Base-by-base conservation (phyloP, 768 basidiomycete genomes). In the Boletus rufocinnamomeus region DNA sequence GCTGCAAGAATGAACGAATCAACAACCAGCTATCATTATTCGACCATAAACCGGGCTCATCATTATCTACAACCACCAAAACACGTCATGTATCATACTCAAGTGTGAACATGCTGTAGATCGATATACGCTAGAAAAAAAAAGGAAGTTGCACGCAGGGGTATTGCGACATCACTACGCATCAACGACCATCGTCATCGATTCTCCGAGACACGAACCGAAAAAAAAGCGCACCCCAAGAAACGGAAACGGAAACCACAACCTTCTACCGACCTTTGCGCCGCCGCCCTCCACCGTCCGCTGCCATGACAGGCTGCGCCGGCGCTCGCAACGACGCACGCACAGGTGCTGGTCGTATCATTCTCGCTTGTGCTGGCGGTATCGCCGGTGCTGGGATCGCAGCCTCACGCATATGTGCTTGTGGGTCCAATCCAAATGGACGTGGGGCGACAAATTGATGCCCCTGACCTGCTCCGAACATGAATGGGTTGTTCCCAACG, bases 401-500 rank as follows among this genome's bases (percentile, higher is more conserved):
- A 16, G 23, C 23, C 21, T 4, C 50, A 2, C 2, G 45, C 13
- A 6, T 13, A 0, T 0, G 52, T 40, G 19, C 48, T 17, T 30
- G 50, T n/a, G 34, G 52, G 37, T 28, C 8, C 10, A 53, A 1
- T 40, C 13, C 30, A 8, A 13, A 19, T 5, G 13, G 47, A 43
- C 6, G 51, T 13, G 25, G 55, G 5, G 50, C 28, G 6, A 23
- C 44, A 13, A 69, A 69, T 30, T 27, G 58, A 11, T 68, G 59
- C 6, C 11, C 50, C 3, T 61, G 59, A 9, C 53, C 68, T 2
- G 55, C 54, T 11, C 68, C 68, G n/a, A 69, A 69, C 57, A 52
- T 14, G 21, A 57, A 69, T 1, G 17, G 49, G 13, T 62, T 40
- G 19, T 62, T 48, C 34, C 52, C 50, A 6, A 7, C 5, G 13